Evolutionary conservation across 2,329 filamentous ascomycete genomes (phyloP), one percentile per base, ranked within the genome.

Genomic region (Fusarium camptoceras): DNA sequence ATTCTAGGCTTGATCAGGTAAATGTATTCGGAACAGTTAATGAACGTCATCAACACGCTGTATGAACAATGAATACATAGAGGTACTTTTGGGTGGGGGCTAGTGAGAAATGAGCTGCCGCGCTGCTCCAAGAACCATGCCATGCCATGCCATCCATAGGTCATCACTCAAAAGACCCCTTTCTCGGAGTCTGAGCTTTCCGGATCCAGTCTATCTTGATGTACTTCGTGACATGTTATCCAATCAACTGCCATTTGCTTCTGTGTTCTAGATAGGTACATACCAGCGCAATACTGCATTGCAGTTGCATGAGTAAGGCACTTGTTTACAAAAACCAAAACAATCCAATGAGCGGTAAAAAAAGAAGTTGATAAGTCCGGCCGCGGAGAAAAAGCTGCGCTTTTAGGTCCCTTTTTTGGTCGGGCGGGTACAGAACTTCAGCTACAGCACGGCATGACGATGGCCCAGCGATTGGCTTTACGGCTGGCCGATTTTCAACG

Each of bases 31-130:
- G 44, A 53, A 53, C 18, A 54, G 37, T 54, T 18, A 49, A 53
- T 25, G 42, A 53, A 60, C 66, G 71, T 73, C 65, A 67, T 57
- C 48, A 44, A 49, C 37, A 54, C 34, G 24, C 56, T 53, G 20
- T 55, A 44, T 47, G 16, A 16, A 43, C 18, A 27, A 24, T 31
- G 15, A 20, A 47, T 61, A 53, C 59, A 55, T 49, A 30, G 57
- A 28, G 58, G 59, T 66, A 64, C 70, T 48, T 50, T 70, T 42
- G 25, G 48, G 68, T 62, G 62, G 55, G 65, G 59, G 44, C 59
- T 49, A 39, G 48, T 51, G 63, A 64, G 58, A 75, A 71, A 75
- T 75, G 73, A 75, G 67, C 27, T 64, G 59, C 47, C 22, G 16
- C 34, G 18, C 31, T 64, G 65, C 58, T 65, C 55, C 47, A 30